These are phyloP conservation scores for Cutaneotrichosporon sp. DNA, from an alignment of 1,284 basidiomycete species.

Conservation along the genomic window DNA sequence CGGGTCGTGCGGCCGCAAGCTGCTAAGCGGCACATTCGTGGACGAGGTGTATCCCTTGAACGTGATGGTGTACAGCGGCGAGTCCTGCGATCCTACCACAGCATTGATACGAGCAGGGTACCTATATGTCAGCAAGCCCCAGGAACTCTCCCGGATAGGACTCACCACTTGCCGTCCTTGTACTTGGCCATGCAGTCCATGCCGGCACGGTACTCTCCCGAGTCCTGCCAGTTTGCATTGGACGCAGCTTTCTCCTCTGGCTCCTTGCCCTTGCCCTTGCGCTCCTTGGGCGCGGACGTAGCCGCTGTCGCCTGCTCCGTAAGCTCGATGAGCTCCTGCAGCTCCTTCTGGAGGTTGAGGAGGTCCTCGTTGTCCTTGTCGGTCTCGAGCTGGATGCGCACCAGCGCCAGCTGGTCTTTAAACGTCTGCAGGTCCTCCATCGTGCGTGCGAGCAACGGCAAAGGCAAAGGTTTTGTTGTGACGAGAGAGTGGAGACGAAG, in stretches of 20 bases:
- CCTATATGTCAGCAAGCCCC: conserved; percentile 36
- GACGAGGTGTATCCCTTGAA: conserved; percentile 94
- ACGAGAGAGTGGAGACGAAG: not conserved
- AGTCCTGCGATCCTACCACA: conserved; percentile 76
- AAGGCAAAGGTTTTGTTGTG: not conserved
- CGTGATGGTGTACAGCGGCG: conserved; percentile 83
- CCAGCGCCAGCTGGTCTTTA: conserved; percentile 78
- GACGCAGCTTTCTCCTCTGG: conserved; percentile 10
- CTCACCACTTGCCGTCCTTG: conserved; percentile 69
- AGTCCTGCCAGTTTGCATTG: conserved; percentile 31
- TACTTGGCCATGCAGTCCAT: conserved; percentile 92
- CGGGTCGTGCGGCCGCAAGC: conserved; percentile 58
- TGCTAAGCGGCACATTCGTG: conserved; percentile 72
- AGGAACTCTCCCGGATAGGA: not conserved
- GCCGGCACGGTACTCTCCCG: conserved; percentile 58
- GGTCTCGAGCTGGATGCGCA: conserved; percentile 72
- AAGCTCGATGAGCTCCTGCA: conserved; percentile 82
- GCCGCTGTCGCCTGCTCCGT: conserved; percentile 62
- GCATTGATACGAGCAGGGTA: conserved; percentile 88
- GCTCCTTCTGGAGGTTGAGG: conserved; percentile 65
- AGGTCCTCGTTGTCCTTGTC: conserved; percentile 77
- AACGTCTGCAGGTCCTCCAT: conserved; percentile 70
- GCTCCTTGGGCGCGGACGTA: conserved; percentile 11
- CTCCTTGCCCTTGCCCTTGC: conserved; percentile 8
- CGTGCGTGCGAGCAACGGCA: not conserved